These are phyloP conservation scores for Aspergillus fumigatiaffinis DNA, from an alignment of 2,329 filamentous ascomycete genomes.

Conservation along the genomic window DNA sequence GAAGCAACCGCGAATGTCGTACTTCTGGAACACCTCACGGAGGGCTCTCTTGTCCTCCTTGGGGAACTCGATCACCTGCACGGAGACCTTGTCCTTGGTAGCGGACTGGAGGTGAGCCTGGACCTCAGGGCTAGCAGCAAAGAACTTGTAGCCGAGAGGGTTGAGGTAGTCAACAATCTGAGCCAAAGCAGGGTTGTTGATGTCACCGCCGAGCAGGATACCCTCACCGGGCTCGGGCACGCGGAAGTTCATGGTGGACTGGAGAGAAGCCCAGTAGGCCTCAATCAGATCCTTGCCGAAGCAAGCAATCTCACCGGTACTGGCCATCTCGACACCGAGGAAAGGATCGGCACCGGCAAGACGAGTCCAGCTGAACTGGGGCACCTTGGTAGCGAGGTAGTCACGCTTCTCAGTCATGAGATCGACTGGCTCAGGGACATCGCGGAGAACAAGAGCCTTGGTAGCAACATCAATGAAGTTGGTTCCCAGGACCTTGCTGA, in stretches of 20 bases:
- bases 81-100: slow-evolving; percentile 62
- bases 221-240: slow-evolving; percentile 92
- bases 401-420: slow-evolving; percentile 86
- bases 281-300: slow-evolving; percentile 95
- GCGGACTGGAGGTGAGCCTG: slow-evolving; percentile 76
- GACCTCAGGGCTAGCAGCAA: slow-evolving; percentile 74
- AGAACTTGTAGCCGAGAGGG: slow-evolving; percentile 92
- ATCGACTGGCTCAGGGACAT: slow-evolving; percentile 80
- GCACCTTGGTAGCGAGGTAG: slow-evolving; percentile 95
- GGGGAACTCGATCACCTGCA: slow-evolving; percentile 95
- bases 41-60: slow-evolving; percentile 93
- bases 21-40: slow-evolving; percentile 92
- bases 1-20: slow-evolving; percentile 93
- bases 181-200: slow-evolving; percentile 65
- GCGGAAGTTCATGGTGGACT: slow-evolving; percentile 99
- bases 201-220: slow-evolving; percentile 87
- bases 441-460: slow-evolving; percentile 79
- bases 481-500: slow-evolving; percentile 90
- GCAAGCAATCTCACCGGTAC: slow-evolving; percentile 96
- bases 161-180: slow-evolving; percentile 81
- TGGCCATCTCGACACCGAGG: slow-evolving; percentile 96
- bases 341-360: slow-evolving; percentile 95
- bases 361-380: slow-evolving; percentile 98
- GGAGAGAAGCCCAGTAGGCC: slow-evolving; percentile 94
- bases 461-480: slow-evolving; percentile 98